These are phyloP conservation scores for Cryptosporidium andersoni DNA, from an alignment of 169 alveolate species.

Conservation along the genomic window DNA sequence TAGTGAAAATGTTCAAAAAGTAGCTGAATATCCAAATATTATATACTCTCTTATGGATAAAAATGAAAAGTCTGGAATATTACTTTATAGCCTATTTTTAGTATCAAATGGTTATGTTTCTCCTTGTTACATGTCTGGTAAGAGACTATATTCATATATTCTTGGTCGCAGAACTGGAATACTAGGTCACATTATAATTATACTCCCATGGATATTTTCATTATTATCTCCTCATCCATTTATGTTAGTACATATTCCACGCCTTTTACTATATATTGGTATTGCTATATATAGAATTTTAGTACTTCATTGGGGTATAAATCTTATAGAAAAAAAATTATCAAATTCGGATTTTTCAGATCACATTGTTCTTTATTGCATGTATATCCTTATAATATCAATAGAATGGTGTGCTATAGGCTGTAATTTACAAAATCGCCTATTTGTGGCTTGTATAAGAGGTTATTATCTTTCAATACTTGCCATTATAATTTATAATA, in stretches of 20 bases:
- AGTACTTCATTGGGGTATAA: constrained; percentile 32
- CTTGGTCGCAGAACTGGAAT: constrained; percentile 48
- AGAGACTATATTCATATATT: constrained; percentile 61
- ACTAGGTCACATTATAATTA: constrained; percentile 39
- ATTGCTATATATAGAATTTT: constrained; percentile 40
- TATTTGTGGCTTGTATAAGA: constrained; percentile 44
- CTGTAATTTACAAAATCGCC: constrained; percentile 24
- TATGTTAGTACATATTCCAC: constrained; percentile 45
- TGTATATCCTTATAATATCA: constrained; percentile 59
- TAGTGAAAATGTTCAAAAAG: neutral
- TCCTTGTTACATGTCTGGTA: constrained; percentile 70
- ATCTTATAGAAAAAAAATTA: constrained; percentile 30
- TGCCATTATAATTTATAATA: constrained; percentile 38
- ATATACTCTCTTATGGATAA: too few relatives aligned
- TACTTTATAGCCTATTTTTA: constrained; percentile 20
- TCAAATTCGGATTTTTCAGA: constrained; percentile 56
- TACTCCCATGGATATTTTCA: constrained; percentile 62
- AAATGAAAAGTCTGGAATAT: neutral
- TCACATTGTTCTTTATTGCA: constrained; percentile 50
- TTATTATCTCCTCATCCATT: constrained; percentile 54
- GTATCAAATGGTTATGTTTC: constrained; percentile 67
- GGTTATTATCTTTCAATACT: constrained; percentile 53
- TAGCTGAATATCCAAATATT: neutral
- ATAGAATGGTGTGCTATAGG: constrained; percentile 69
- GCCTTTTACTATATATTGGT: constrained; percentile 18